These are phyloP conservation scores for Trametes pubescens DNA, from an alignment of 1,284 basidiomycete genomes.

Conservation along the genomic window DNA sequence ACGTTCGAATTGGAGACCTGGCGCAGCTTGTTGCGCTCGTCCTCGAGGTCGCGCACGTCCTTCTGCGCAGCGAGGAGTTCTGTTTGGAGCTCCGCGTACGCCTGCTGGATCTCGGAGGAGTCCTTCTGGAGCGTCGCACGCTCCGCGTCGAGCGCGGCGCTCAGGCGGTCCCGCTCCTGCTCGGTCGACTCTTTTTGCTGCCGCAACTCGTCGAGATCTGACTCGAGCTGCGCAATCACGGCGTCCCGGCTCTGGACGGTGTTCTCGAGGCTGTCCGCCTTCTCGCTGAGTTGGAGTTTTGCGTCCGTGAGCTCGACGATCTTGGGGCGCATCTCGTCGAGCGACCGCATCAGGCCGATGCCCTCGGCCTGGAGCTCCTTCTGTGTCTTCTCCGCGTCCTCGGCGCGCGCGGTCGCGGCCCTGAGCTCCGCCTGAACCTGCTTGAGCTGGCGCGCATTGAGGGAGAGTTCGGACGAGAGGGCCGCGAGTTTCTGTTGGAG, in stretches of 20 bases:
- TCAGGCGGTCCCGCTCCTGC: conserved; percentile 51
- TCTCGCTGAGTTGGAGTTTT: conserved; percentile 73
- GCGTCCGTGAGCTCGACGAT: conserved; percentile 78
- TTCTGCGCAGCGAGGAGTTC: conserved; percentile 63
- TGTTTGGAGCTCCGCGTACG: conserved; percentile 66
- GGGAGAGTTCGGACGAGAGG: conserved; percentile 59
- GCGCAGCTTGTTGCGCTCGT: conserved; percentile 62
- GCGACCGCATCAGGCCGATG: conserved; percentile 72
- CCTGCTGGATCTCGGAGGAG: conserved; percentile 66
- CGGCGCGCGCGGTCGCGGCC: conserved; percentile 66
- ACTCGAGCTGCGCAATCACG: conserved; percentile 68
- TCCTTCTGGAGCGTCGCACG: conserved; percentile 54
- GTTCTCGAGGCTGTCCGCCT: conserved; percentile 61
- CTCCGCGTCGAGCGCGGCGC: conserved; percentile 59
- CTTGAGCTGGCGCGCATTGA: conserved; percentile 65
- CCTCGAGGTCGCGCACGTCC: conserved; percentile 62
- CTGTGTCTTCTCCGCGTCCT: conserved; percentile 76
- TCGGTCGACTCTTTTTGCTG: conserved; percentile 57
- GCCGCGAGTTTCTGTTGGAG: conserved; percentile 67
- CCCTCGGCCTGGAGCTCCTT: conserved; percentile 78
- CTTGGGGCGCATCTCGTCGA: conserved; percentile 87
- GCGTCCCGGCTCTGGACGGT: conserved; percentile 62
- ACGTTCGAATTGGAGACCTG: conserved; percentile 59
- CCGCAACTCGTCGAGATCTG: conserved; percentile 59
- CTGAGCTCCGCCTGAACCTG: conserved; percentile 67